Conservation (phyloP, 2,329 filamentous ascomycete genomes). For the Hansfordia pulvinata region DNA sequence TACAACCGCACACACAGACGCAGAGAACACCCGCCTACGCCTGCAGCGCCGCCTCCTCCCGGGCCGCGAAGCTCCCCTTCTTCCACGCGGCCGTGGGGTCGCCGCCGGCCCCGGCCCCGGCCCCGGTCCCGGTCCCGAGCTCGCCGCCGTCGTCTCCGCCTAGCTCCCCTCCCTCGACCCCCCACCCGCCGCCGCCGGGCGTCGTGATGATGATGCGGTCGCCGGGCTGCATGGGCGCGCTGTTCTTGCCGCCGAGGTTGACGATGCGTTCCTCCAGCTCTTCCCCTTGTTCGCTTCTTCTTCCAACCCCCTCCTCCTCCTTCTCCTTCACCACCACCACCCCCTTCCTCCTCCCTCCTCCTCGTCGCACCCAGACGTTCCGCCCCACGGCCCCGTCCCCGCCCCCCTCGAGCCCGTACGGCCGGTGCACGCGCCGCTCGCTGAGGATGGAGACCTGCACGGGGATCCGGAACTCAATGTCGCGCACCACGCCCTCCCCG, state of each 20-base stretch:
- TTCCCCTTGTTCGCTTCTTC: conserved; percentile 17
- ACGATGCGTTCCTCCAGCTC: conserved; percentile 49
- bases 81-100: not conserved
- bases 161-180: conserved; percentile 46
- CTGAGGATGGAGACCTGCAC: conserved; percentile 62
- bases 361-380: conserved; percentile 79
- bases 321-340: conserved; percentile 7
- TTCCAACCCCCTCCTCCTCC: conserved; percentile 8
- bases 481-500: conserved; percentile 56
- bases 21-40: not conserved
- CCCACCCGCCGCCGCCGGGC: conserved; percentile 72
- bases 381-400: conserved; percentile 65
- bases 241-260: conserved; percentile 70
- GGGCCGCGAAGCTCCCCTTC: not conserved
- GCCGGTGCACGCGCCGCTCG: conserved; percentile 56
- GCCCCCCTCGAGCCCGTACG: conserved; percentile 74
- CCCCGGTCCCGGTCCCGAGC: conserved; percentile 31
- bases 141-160: conserved; percentile 40
- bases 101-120: conserved; percentile 1
- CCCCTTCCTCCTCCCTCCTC: conserved; percentile 37
- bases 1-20: no score
- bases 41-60: conserved; percentile 1
- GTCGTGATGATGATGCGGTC: conserved; percentile 69
- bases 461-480: conserved; percentile 62
- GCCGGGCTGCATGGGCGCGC: conserved; percentile 59